Conservation (phyloP, 805 yeast genomes). For the Spathaspora sp. region DNA sequence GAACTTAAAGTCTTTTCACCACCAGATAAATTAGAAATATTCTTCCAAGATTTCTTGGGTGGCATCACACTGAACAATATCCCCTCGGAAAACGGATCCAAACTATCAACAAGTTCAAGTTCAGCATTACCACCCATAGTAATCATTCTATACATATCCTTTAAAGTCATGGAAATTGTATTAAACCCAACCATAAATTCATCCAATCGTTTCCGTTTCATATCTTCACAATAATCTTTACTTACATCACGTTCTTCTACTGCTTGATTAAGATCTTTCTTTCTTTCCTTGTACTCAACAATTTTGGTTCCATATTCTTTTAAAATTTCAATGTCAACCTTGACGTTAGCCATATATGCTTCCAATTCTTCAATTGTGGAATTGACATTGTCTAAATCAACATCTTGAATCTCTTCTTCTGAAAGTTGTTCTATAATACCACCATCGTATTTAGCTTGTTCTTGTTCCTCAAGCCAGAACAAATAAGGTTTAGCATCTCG, state of each 20-base stretch:
- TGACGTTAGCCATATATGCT: slow-evolving; percentile 49
- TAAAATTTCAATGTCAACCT: slow-evolving; percentile 69
- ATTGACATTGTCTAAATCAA: slow-evolving; percentile 48
- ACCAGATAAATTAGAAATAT: slow-evolving; percentile 91
- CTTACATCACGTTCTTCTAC: slow-evolving; percentile 62
- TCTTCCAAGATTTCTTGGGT: slow-evolving; percentile 96
- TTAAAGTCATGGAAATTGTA: slow-evolving; percentile 78
- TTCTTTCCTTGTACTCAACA: slow-evolving; percentile 60
- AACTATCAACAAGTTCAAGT: slow-evolving; percentile 87
- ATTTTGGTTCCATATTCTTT: slow-evolving; percentile 71
- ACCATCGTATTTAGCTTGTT: slow-evolving; percentile 30
- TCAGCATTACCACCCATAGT: slow-evolving; percentile 99
- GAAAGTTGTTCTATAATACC: slow-evolving; percentile 40
- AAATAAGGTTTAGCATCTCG: slow-evolving; percentile 54
- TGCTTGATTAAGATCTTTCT: slow-evolving; percentile 64
- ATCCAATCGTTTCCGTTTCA: slow-evolving; percentile 69
- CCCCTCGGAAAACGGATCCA: slow-evolving; percentile 98
- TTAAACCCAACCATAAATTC: slow-evolving; percentile 94
- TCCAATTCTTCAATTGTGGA: slow-evolving; percentile 53
- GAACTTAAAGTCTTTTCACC: slow-evolving; percentile 97
- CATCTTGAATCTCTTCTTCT: slow-evolving; percentile 46
- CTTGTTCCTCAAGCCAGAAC: slow-evolving; percentile 46
- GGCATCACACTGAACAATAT: slow-evolving; percentile 98
- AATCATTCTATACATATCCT: slow-evolving; percentile 97
- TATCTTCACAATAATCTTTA: slow-evolving; percentile 58